These are phyloP conservation scores for Phaeosphaeria sp. DNA, from an alignment of 2,329 filamentous ascomycete species.

Conservation along the genomic window DNA sequence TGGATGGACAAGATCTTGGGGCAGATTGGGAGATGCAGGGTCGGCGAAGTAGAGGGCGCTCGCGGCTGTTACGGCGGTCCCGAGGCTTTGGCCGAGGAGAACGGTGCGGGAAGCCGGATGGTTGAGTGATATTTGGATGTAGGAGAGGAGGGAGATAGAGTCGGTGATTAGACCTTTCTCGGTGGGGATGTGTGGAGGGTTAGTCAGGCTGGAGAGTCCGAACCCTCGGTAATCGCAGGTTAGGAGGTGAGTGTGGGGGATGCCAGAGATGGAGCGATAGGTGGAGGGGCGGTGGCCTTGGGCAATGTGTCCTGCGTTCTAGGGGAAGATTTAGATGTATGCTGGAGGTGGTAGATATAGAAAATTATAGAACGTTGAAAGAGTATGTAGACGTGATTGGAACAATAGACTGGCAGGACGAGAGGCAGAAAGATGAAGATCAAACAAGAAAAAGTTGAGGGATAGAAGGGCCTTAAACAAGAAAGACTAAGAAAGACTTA, in stretches of 20 bases:
- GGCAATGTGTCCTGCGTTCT: slow-evolving; percentile 87
- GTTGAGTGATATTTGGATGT: slow-evolving; percentile 68
- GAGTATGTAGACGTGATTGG: background rate
- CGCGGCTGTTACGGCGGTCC: slow-evolving; percentile 81
- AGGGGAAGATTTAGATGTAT: slow-evolving; percentile 6
- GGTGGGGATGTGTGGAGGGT: slow-evolving; percentile 61
- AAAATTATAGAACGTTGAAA: slow-evolving; percentile 14
- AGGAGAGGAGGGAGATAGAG: slow-evolving; percentile 75
- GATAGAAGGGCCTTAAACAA: background rate
- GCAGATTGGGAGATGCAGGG: slow-evolving; percentile 28
- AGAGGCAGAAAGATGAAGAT: background rate
- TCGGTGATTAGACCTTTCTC: slow-evolving; percentile 85
- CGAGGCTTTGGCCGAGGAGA: slow-evolving; percentile 84
- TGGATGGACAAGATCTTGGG: slow-evolving; percentile 17
- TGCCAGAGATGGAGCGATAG: slow-evolving; percentile 78
- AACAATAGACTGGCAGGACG: background rate
- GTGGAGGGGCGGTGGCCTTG: slow-evolving; percentile 77
- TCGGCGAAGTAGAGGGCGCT: slow-evolving; percentile 73
- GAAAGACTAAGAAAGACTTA: slow-evolving; percentile 49
- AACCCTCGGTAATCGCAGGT: slow-evolving; percentile 92
- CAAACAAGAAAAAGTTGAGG: background rate
- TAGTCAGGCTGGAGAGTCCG: slow-evolving; percentile 76
- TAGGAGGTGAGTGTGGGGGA: slow-evolving; percentile 76
- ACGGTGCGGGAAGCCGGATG: slow-evolving; percentile 77
- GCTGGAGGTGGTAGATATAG: slow-evolving; percentile 13